These are phyloP conservation scores for Dictyostelium capitatum DNA, from an alignment of 78 protist species.

Conservation along the genomic window DNA sequence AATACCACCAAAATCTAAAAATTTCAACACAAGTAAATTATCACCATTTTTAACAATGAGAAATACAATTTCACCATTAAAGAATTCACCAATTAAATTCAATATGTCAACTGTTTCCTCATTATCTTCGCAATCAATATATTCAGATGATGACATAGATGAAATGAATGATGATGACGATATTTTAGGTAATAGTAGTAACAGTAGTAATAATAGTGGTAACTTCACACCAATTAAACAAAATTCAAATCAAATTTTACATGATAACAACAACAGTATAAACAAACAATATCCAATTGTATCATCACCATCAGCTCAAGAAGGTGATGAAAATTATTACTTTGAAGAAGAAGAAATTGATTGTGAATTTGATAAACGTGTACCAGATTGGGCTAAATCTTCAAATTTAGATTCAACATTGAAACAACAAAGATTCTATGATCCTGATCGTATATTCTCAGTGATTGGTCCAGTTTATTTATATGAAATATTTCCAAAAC, in stretches of 20 bases:
- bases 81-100: conserved; percentile 37
- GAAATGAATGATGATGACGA: neutral
- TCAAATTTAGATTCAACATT: neutral
- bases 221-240: neutral
- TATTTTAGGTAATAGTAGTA: neutral
- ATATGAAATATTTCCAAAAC: conserved; percentile 5
- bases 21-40: conserved; percentile 6
- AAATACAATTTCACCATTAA: neutral
- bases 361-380: conserved; percentile 16
- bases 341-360: conserved; percentile 31
- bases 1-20: neutral
- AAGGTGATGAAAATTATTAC: conserved; percentile 10
- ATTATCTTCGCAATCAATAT: neutral
- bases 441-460: conserved; percentile 31
- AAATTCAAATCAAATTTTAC: neutral
- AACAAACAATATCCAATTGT: conserved; percentile 23
- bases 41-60: conserved; percentile 26
- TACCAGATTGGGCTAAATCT: conserved; percentile 41
- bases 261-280: neutral
- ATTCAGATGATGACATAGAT: neutral
- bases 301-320: neutral
- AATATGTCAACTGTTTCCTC: conserved; percentile 16
- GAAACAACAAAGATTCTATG: conserved; percentile 23
- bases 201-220: neutral
- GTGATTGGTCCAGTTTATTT: neutral